Evolutionary conservation across 768 basidiomycete genomes (phyloP).

Genomic region (Mycena pura): DNA sequence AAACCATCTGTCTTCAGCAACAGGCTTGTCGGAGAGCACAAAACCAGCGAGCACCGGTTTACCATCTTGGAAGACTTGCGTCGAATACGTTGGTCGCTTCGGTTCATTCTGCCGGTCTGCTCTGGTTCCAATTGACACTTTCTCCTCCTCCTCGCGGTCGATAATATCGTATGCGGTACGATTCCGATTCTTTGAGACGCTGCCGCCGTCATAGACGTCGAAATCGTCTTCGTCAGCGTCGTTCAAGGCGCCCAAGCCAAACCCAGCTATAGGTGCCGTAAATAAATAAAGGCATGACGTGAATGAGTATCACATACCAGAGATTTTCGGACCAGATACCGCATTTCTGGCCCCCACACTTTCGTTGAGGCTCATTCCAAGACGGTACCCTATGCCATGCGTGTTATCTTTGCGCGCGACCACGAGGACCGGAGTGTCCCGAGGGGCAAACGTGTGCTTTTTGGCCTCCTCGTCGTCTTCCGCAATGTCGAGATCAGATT

Average conservation of each 20-base stretch:
- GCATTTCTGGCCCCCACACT: constrained; percentile 49
- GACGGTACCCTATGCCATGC: constrained; percentile 84
- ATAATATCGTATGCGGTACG: constrained; percentile 70
- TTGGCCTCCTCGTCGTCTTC: constrained; percentile 81
- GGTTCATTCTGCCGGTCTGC: constrained; percentile 29
- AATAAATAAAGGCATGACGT: not conserved
- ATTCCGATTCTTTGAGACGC: constrained; percentile 43
- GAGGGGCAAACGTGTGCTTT: constrained; percentile 87
- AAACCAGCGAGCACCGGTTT: constrained; percentile 79
- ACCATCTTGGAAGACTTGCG: constrained; percentile 75
- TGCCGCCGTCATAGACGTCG: constrained; percentile 77
- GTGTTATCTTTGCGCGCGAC: constrained; percentile 76
- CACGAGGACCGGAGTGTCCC: constrained; percentile 71
- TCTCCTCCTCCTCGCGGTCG: constrained; percentile 71
- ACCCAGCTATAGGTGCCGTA: constrained; percentile 64
- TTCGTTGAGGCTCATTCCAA: constrained; percentile 67
- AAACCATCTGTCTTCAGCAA: constrained; percentile 75
- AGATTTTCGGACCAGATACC: constrained; percentile 58
- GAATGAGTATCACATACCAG: constrained; percentile 49
- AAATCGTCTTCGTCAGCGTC: constrained; percentile 95
- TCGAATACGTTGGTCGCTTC: constrained; percentile 42
- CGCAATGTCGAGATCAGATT: constrained; percentile 43
- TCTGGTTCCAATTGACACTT: constrained; percentile 49
- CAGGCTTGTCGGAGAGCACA: constrained; percentile 66
- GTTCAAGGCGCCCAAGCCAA: constrained; percentile 90